Evolutionary conservation across 345 rosid genomes (phyloP).

Genomic region (Hypericum androsaemum): DNA sequence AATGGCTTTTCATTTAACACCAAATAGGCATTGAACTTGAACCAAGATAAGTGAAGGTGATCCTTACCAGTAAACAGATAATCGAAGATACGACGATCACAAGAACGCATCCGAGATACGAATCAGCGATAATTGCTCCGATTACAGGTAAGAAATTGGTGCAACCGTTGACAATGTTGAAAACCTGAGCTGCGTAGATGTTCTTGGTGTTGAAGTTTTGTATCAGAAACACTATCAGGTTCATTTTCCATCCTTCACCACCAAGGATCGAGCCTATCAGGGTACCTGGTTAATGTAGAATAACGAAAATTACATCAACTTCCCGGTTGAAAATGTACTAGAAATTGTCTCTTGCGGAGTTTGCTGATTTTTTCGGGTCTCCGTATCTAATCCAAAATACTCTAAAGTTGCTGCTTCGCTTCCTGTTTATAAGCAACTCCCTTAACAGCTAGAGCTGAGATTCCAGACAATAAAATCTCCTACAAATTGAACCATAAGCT

Average conservation of each 20-base stretch:
- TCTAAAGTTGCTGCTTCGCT: no score
- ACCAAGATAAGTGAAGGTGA: not conserved
- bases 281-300: constrained; percentile 22
- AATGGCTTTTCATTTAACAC: no score
- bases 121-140: constrained; percentile 40
- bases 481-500: no score
- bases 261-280: constrained; percentile 27
- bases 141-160: constrained; percentile 24
- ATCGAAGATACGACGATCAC: constrained; percentile 25
- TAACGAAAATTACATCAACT: not conserved
- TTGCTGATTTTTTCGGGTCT: no score
- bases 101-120: constrained; percentile 25
- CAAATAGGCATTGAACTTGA: no score
- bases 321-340: not conserved
- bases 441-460: no score
- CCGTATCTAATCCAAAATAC: not conserved
- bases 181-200: constrained; percentile 35
- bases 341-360: no score
- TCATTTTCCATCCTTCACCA: constrained; percentile 28
- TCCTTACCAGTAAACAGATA: constrained; percentile 27
- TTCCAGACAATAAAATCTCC: no score
- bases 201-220: constrained; percentile 30
- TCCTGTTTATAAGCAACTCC: no score
- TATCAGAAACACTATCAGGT: constrained; percentile 29
- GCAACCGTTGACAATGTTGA: constrained; percentile 25